Conservation (phyloP, 257 asterid species). For the Salvia hispanica region DNA sequence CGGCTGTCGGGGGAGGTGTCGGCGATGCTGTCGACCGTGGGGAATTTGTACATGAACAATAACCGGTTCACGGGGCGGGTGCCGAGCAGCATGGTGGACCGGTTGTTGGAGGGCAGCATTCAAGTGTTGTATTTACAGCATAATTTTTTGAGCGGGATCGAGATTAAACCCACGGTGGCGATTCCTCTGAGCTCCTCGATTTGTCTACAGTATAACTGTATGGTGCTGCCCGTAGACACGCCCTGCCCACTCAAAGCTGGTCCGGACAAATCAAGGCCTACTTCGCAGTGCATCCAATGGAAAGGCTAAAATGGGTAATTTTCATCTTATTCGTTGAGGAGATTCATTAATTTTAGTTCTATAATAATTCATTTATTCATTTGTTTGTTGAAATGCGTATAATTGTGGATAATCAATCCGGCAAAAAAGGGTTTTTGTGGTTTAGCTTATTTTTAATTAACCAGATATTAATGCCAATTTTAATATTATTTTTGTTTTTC, state of each 20-base stretch:
- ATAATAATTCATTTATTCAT: slow-evolving; percentile 22
- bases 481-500: background rate
- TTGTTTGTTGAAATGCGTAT: slow-evolving; percentile 29
- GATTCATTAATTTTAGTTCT: slow-evolving; percentile 4
- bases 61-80: slow-evolving; percentile 94
- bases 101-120: slow-evolving; percentile 62
- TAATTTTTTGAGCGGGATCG: slow-evolving; percentile 78
- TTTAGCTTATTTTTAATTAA: background rate
- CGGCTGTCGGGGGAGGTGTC: slow-evolving; percentile 73
- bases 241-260: slow-evolving; percentile 93
- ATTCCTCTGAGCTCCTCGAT: slow-evolving; percentile 78
- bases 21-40: slow-evolving; percentile 68
- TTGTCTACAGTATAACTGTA: slow-evolving; percentile 93
- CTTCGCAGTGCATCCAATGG: slow-evolving; percentile 76
- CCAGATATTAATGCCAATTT: background rate
- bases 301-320: slow-evolving; percentile 54
- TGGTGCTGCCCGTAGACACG: slow-evolving; percentile 82
- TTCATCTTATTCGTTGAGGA: slow-evolving; percentile 4
- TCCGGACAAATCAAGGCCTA: slow-evolving; percentile 75
- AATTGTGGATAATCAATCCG: slow-evolving; percentile 27
- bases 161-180: slow-evolving; percentile 75
- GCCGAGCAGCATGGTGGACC: slow-evolving; percentile 73
- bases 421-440: background rate
- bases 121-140: slow-evolving; percentile 78
- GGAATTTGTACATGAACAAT: slow-evolving; percentile 76